Conservation (phyloP, 805 yeast genomes). For the Myxozyma neotropica region DNA sequence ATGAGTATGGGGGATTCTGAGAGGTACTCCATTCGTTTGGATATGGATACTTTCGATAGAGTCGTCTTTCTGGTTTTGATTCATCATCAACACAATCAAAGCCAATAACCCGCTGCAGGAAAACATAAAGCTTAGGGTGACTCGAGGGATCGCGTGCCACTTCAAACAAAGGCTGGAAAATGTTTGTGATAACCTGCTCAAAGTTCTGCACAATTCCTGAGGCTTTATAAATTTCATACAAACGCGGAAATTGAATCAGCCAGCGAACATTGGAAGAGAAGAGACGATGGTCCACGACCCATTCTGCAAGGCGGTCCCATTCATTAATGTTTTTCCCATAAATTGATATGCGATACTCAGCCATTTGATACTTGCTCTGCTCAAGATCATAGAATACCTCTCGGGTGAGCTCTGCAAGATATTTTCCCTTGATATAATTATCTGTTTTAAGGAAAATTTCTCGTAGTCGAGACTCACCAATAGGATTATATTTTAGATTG, state of each 20-base stretch:
- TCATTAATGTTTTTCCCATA: conserved; percentile 89
- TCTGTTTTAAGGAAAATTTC: conserved; percentile 96
- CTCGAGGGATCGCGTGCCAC: conserved; percentile 80
- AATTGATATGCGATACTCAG: conserved; percentile 91
- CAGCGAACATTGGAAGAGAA: conserved; percentile 94
- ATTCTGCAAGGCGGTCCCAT: conserved; percentile 93
- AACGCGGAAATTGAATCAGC: conserved; percentile 93
- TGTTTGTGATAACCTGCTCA: conserved; percentile 73
- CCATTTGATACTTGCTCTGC: conserved; percentile 94
- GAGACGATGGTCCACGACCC: conserved; percentile 93
- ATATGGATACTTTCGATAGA: conserved; percentile 80
- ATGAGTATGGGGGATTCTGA: conserved; percentile 95
- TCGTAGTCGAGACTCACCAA: conserved; percentile 96
- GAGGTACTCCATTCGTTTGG: conserved; percentile 78
- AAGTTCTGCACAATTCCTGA: conserved; percentile 69
- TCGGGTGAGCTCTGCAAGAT: conserved; percentile 86
- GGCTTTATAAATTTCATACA: conserved; percentile 85
- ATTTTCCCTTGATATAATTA: conserved; percentile 83
- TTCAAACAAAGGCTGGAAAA: conserved; percentile 87
- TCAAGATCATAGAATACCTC: conserved; percentile 95
- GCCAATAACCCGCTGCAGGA: conserved; percentile 92
- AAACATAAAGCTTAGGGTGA: conserved; percentile 88
- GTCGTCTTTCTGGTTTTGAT: conserved; percentile 82
- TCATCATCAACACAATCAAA: conserved; percentile 99
- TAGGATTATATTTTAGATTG: conserved; percentile 94